Conservation (phyloP, 1,284 basidiomycete species). For the Sanghuangporus sanghuang region DNA sequence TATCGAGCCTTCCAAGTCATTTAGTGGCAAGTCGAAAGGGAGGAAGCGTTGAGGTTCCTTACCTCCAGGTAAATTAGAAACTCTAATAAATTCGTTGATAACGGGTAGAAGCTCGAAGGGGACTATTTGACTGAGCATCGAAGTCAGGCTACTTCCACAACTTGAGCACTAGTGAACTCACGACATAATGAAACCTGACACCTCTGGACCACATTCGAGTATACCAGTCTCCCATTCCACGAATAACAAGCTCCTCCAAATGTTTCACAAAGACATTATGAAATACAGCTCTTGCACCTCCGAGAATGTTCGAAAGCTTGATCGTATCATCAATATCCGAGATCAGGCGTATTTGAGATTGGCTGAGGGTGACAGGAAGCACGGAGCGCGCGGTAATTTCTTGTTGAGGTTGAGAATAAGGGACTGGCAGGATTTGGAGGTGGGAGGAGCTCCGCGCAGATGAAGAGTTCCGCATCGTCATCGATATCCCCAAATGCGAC, state of each 20-base stretch:
- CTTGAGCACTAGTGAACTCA: conserved; percentile 35
- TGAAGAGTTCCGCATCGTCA: conserved; percentile 51
- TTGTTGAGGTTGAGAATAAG: conserved; percentile 1
- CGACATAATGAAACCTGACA: conserved; percentile 81
- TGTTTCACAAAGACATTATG: conserved; percentile 76
- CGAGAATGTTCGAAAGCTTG: conserved; percentile 71
- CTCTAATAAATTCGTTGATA: conserved; percentile 71
- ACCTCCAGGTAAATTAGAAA: conserved; percentile 66
- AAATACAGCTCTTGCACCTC: conserved; percentile 73
- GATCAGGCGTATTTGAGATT: conserved; percentile 67
- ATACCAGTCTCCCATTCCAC: conserved; percentile 87
- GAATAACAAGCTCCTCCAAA: conserved; percentile 71
- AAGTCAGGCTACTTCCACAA: conserved; percentile 9
- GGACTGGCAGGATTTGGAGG: conserved; percentile 18
- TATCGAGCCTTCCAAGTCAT: conserved; percentile 43
- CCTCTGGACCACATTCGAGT: conserved; percentile 60
- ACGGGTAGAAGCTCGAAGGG: conserved; percentile 80
- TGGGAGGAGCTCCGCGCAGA: conserved; percentile 49
- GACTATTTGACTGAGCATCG: conserved; percentile 73
- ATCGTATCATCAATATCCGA: conserved; percentile 96
- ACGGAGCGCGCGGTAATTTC: conserved; percentile 5
- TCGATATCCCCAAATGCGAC: conserved; percentile 51
- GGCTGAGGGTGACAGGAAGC: conserved; percentile 41
- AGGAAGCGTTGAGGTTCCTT: conserved; percentile 18
- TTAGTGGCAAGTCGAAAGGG: conserved; percentile 19